Evolutionary conservation across 1,284 basidiomycete genomes (phyloP), one percentile per base, ranked within the genome.

Genomic region (Cerrena zonata): DNA sequence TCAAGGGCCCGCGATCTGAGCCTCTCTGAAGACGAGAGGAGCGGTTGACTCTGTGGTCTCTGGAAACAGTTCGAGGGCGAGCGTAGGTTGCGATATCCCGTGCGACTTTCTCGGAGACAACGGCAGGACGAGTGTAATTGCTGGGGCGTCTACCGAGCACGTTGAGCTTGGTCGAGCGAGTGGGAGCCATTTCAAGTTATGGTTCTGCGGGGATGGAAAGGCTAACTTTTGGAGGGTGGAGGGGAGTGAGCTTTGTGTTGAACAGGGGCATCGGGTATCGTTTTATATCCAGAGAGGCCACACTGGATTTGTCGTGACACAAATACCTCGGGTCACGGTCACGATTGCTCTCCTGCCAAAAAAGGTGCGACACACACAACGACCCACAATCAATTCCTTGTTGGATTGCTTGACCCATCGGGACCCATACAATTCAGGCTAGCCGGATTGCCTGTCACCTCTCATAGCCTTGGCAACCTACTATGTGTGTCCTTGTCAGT

Each of bases 101-200:
- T 50, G 52, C 22, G 48, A 27, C 50, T 49, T 54, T n/a, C 45
- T 27, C 13, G 52, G 25, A 22, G 22, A 23, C 48, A 12, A 46
- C 15, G 36, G 23, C 21, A 7, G 53, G 54, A 2, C 56, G 51
- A 49, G 49, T 13, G 53, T 59, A 58, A 57, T 61, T 58, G 21
- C 50, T 44, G 52, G 58, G 59, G 18, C 60, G 58, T 42, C 48
- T 45, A 53, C 57, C 57, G 56, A 54, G 53, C 51, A 55, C 52
- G 53, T 56, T 49, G 54, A 56, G 55, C 7, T 12, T 18, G 26
- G 24, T 23, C 24, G n/a, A n/a, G n/a, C 30, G 4, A 12, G 7
- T 46, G 15, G 23, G 15, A 23, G 30, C 44, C 44, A 46, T 46
- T 11, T 23, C 13, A 13, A n/a, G 7, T 26, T 18, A 34, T n/a